Base-by-base conservation (phyloP, 2,329 filamentous ascomycete genomes). In the Pseudocercospora musae region DNA sequence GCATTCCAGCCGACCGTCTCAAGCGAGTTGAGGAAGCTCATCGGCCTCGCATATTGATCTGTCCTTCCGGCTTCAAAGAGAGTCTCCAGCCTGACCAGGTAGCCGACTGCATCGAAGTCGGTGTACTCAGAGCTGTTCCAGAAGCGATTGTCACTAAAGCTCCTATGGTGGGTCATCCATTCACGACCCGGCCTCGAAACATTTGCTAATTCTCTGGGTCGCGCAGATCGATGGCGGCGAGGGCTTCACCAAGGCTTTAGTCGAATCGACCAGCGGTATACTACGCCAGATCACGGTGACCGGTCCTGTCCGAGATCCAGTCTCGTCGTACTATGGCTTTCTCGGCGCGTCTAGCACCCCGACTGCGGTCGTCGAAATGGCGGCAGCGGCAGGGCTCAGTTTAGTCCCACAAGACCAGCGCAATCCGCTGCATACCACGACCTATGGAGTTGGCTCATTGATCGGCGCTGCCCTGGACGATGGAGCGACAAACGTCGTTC, bases 11-110 rank as follows among this genome's bases (percentile, higher is more conserved):
- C 13, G 58, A 63, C 44, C 63, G 60, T 29, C 44, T 63, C 42
- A 63, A 57, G 56, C 54, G 59, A n/a, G 55, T 57, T 0, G 58
- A 60, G 25, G 44, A 58, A 25, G 67, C 57, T 62, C 66, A 72
- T 69, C 71, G 60, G 69, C 75, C 71, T 70, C 69, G 66, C 66
- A 74, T 84, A 23, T 76, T 84, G 54, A 76, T 84, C 40, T 81
- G 80, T 15, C 82, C 82, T 0, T 84, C 81, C 0, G 82, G 82
- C 1, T 84, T 84, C 75, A 84, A 84, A 62, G 82, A 82, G 25
- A 83, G 81, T 54, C 77, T 84, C 3, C 76, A 79, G 15, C 80
- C 82, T 2, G 74, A 78, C 13, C 73, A 75, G n/a, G 81, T 81
- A 1, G 81, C 82, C 0, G 76, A 81, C 60, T 82, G 81, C 59